These are phyloP conservation scores for Dendrobium nobile DNA, from an alignment of 106 monocot genomes.

Conservation along the genomic window DNA sequence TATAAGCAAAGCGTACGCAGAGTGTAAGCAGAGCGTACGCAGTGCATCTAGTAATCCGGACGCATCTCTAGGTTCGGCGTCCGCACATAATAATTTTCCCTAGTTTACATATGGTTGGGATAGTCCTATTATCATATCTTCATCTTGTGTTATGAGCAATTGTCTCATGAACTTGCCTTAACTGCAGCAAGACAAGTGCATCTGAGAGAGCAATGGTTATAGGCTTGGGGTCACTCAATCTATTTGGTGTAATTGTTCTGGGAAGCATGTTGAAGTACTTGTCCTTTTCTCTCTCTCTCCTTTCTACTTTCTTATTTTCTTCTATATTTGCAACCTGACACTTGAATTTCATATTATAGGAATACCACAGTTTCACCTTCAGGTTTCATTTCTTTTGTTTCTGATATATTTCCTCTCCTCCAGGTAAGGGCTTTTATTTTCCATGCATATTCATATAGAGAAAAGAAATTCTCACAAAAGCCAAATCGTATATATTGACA, in stretches of 20 bases:
- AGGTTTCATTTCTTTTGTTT: constrained; percentile 83
- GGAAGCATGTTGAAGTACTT: constrained; percentile 76
- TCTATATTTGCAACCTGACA: neutral
- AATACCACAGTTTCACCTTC: constrained; percentile 35
- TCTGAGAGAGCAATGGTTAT: constrained; percentile 83
- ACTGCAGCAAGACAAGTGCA: constrained; percentile 67
- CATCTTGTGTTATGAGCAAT: neutral
- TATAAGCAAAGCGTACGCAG: too few species aligned
- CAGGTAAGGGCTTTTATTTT: constrained; percentile 40
- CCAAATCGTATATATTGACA: neutral
- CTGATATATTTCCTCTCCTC: constrained; percentile 82
- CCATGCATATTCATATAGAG: too few species aligned
- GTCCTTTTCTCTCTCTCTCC: neutral
- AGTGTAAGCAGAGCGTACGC: too few species aligned
- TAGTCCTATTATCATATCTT: neutral
- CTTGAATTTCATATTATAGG: constrained; percentile 35
- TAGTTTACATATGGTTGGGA: neutral
- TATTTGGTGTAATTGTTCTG: constrained; percentile 83
- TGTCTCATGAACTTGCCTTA: neutral
- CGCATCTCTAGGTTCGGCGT: too few species aligned
- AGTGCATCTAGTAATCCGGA: too few species aligned
- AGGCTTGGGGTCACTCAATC: constrained; percentile 87
- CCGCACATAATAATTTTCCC: too few species aligned
- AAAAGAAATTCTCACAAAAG: too few species aligned
- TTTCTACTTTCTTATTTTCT: constrained; percentile 6